These are phyloP conservation scores for Neobulgaria alba DNA, from an alignment of 2,329 filamentous ascomycete species.

Conservation along the genomic window DNA sequence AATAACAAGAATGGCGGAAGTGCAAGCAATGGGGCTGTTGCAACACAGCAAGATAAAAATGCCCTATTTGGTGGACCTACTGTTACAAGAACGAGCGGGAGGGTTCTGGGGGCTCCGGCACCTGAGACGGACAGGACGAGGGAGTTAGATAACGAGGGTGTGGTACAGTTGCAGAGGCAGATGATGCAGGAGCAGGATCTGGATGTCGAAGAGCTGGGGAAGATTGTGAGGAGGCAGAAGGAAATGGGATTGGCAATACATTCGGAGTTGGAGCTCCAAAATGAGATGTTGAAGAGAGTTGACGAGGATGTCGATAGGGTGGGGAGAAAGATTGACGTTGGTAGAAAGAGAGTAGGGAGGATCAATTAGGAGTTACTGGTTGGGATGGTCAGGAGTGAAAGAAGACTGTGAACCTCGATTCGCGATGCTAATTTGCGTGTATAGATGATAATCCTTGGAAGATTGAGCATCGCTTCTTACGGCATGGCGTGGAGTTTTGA, in stretches of 20 bases:
- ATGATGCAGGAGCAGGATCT: constrained; percentile 69
- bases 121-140: constrained; percentile 69
- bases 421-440: too few relatives aligned
- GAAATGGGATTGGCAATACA: constrained; percentile 73
- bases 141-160: constrained; percentile 67
- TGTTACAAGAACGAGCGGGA: constrained; percentile 37
- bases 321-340: constrained; percentile 60
- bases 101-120: constrained; percentile 64
- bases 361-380: too few relatives aligned
- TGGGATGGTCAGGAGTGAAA: too few relatives aligned
- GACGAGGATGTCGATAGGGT: constrained; percentile 59
- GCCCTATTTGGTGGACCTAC: constrained; percentile 36
- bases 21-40: constrained; percentile 14
- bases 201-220: constrained; percentile 59
- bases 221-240: constrained; percentile 62
- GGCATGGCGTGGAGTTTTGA: background rate
- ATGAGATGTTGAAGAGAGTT: constrained; percentile 57
- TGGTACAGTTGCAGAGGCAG: constrained; percentile 64
- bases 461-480: background rate
- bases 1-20: constrained; percentile 29
- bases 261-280: constrained; percentile 64
- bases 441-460: too few relatives aligned
- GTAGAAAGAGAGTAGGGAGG: constrained; percentile 63
- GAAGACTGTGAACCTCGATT: too few relatives aligned
- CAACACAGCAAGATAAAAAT: constrained; percentile 33